These are phyloP conservation scores for Sporothrix inflata DNA, from an alignment of 2,329 filamentous ascomycete genomes.

Conservation along the genomic window DNA sequence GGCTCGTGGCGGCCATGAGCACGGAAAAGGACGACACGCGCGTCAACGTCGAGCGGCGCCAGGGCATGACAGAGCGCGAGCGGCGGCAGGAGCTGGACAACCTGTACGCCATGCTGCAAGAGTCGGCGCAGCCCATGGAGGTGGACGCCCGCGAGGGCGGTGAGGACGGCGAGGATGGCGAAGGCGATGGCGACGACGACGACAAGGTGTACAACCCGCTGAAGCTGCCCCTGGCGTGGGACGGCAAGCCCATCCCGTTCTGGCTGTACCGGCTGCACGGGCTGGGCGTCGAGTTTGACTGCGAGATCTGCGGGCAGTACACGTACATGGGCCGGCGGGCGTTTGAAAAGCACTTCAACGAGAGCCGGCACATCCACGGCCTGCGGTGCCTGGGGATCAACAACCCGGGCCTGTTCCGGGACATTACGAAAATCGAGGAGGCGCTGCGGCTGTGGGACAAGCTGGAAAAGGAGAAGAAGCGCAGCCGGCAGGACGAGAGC, in stretches of 20 bases:
- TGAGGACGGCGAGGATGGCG: conserved; percentile 71
- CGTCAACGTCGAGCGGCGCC: conserved; percentile 93
- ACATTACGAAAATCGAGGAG: conserved; percentile 91
- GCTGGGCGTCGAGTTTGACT: conserved; percentile 89
- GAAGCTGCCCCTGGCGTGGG: conserved; percentile 94
- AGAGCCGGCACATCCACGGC: conserved; percentile 89
- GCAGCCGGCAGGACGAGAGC: conserved; percentile 73
- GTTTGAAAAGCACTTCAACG: conserved; percentile 98
- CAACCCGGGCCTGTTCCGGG: conserved; percentile 86
- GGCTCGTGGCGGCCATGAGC: conserved; percentile 79
- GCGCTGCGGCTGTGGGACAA: conserved; percentile 90
- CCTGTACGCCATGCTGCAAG: conserved; percentile 60
- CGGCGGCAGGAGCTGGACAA: conserved; percentile 92
- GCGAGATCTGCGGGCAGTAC: conserved; percentile 80
- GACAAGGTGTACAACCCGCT: conserved; percentile 96
- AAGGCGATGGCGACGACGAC: conserved; percentile 60
- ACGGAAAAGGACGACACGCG: conserved; percentile 86
- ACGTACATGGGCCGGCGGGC: conserved; percentile 66
- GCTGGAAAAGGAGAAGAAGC: conserved; percentile 83
- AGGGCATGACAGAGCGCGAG: conserved; percentile 96
- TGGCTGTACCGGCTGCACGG: conserved; percentile 98
- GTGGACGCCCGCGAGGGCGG: conserved; percentile 65
- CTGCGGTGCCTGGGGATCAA: conserved; percentile 93
- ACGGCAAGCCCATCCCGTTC: conserved; percentile 97
- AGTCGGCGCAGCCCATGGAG: conserved; percentile 47